Evolutionary conservation across 345 rosid species (phyloP), one percentile per base, ranked within the genome.

Genomic region (Lagerstroemia speciosa): DNA sequence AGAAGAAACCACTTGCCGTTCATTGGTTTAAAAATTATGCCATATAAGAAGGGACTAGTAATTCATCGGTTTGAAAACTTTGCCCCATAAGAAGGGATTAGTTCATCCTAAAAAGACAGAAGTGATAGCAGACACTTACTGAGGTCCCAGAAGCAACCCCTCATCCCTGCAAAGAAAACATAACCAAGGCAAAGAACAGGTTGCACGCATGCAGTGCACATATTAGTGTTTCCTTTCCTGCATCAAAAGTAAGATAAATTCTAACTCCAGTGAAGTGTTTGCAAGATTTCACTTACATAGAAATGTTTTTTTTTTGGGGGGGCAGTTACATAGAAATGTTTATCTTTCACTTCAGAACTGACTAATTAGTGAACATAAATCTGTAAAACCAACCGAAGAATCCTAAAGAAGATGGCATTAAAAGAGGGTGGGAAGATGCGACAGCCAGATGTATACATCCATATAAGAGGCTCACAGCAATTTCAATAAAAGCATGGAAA

Each of bases 201-300:
- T 27, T 58, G 32, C 34, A 53, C 24, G 30, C 5, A 3, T 27
- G 63, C 63, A 9, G 63, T 22, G 8, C 12, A 22, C n/a, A 26
- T 24, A 53, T n/a, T 26, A 53, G 60, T 27, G 63, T 58, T 57
- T 29, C 63, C 63, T 58, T 57, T 29, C 63, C 63, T 58, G 63
- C 63, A 58, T 8, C 4, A 58, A 27, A 30, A 30, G 10, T 5
- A 58, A 27, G 63, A 19, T 48, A 1, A 58, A 58, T 34, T 58
- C 12, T 20, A 10, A 58, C 34, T 3, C 31, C 31, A 10, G 4
- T 45, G 11, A 45, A 1, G 17, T 53, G 6, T 14, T 53, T n/a
- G 5, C 60, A n/a, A 12, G 2, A 53, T 30, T n/a, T n/a, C 60
- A 20, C 3, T 53, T 53, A 53, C 60, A n/a, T 8, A 2, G 10